These are phyloP conservation scores for Plasmodium ovale DNA, from an alignment of 169 alveolate genomes.

Conservation along the genomic window DNA sequence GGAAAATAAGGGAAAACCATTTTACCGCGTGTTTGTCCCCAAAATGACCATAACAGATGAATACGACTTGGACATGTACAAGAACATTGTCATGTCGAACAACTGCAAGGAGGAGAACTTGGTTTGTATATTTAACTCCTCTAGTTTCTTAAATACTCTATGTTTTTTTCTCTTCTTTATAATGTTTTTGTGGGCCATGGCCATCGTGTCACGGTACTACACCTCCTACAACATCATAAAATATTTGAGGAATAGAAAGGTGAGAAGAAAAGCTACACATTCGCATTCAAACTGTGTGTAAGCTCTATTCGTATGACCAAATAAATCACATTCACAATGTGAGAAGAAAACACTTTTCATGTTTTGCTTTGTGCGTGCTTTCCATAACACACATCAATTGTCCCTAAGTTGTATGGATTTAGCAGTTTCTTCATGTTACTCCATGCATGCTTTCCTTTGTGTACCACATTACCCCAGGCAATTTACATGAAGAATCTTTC, in stretches of 20 bases:
- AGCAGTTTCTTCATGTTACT: not conserved
- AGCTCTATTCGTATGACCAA: too few species aligned
- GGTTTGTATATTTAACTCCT: slow-evolving; percentile 33
- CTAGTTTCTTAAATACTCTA: slow-evolving; percentile 36
- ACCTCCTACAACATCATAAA: slow-evolving; percentile 36
- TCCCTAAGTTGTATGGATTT: too few species aligned
- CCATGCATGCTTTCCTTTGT: not conserved
- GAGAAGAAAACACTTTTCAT: too few species aligned
- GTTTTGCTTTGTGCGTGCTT: too few species aligned
- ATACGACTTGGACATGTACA: slow-evolving; percentile 55
- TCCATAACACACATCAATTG: too few species aligned
- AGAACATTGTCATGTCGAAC: slow-evolving; percentile 49
- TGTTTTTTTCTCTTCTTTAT: slow-evolving; percentile 38
- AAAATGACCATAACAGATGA: slow-evolving; percentile 51
- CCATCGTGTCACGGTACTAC: slow-evolving; percentile 21
- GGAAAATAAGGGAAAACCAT: not conserved
- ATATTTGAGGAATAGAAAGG: slow-evolving; percentile 43
- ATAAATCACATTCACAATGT: too few species aligned
- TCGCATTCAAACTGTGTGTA: not conserved
- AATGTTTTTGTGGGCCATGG: slow-evolving; percentile 22
- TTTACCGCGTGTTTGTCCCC: not conserved
- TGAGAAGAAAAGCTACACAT: not conserved
- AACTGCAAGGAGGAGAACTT: slow-evolving; percentile 49
- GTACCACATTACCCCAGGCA: slow-evolving; percentile 3
- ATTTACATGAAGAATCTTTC: slow-evolving; percentile 54